Evolutionary conservation across 78 protist genomes (phyloP).

Genomic region (Dictyostelium citrinum): DNA sequence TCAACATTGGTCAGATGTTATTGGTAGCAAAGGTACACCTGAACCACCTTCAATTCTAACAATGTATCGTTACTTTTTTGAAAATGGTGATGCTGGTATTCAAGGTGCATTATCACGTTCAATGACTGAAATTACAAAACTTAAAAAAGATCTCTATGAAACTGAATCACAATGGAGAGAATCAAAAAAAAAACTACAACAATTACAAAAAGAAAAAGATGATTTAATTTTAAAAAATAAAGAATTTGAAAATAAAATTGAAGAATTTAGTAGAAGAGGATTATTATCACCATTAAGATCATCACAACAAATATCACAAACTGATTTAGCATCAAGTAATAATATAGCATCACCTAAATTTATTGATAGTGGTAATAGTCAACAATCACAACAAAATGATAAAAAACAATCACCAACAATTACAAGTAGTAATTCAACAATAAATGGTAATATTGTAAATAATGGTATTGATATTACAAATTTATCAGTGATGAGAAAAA

Average conservation of each 20-base stretch:
- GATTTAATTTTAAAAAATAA: neutral
- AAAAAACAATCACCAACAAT: neutral
- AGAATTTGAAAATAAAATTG: slow-evolving; percentile 21
- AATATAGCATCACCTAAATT: neutral
- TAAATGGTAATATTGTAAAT: neutral
- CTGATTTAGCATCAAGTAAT: neutral
- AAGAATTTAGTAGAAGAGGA: slow-evolving; percentile 9
- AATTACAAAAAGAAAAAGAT: slow-evolving; percentile 24
- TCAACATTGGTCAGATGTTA: slow-evolving; percentile 34
- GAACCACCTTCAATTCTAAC: slow-evolving; percentile 68
- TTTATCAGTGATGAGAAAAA: slow-evolving; percentile 48
- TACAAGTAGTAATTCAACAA: neutral
- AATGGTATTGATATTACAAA: neutral
- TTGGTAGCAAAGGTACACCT: neutral
- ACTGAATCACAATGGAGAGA: slow-evolving; percentile 42
- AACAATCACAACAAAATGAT: neutral
- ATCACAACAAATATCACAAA: neutral
- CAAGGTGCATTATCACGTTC: slow-evolving; percentile 59
- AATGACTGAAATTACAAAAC: slow-evolving; percentile 64
- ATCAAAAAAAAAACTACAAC: slow-evolving; percentile 12
- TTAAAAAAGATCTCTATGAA: slow-evolving; percentile 50
- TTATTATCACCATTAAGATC: slow-evolving; percentile 14
- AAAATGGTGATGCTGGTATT: slow-evolving; percentile 67
- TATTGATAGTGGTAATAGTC: neutral
- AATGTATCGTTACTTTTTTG: slow-evolving; percentile 64